phyloP scores from a whole-genome alignment of 495 filamentous ascomycete genomes.

The Aspergillus campestris region DNA sequence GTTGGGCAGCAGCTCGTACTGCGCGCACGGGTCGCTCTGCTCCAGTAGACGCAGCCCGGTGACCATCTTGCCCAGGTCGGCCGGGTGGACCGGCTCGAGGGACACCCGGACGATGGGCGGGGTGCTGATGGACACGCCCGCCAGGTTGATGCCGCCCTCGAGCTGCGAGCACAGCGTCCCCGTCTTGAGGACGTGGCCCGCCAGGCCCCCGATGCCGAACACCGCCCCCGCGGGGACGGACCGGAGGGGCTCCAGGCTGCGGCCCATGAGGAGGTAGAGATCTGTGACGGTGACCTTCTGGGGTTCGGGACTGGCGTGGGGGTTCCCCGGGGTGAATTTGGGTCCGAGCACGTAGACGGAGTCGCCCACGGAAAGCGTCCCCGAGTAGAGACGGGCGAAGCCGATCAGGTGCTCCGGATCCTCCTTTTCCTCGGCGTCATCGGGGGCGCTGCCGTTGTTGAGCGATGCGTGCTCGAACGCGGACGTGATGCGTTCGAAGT shows the following conservation, averaged over 20 bases:
- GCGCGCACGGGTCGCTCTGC: constrained; percentile 90
- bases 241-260: constrained; percentile 71
- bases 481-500: constrained; percentile 12
- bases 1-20: constrained; percentile 86
- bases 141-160: constrained; percentile 85
- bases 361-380: constrained; percentile 82
- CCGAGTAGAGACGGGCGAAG: constrained; percentile 89
- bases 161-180: constrained; percentile 88
- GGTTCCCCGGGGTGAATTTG: constrained; percentile 78
- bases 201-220: constrained; percentile 90
- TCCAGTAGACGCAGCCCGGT: constrained; percentile 78
- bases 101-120: constrained; percentile 93
- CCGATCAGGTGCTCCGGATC: constrained; percentile 87
- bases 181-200: constrained; percentile 86
- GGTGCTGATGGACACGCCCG: constrained; percentile 67
- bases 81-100: constrained; percentile 80
- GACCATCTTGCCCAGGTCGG: constrained; percentile 89
- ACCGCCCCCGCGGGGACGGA: constrained; percentile 90
- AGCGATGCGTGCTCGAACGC: constrained; percentile 42
- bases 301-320: constrained; percentile 67
- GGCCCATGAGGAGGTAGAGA: constrained; percentile 93
- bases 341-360: constrained; percentile 82
- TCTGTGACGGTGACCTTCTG: constrained; percentile 78
- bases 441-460: constrained; percentile 32
- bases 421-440: constrained; percentile 40